phyloP scores from a whole-genome alignment of 257 asterid species.

The Haberlea rhodopensis region DNA sequence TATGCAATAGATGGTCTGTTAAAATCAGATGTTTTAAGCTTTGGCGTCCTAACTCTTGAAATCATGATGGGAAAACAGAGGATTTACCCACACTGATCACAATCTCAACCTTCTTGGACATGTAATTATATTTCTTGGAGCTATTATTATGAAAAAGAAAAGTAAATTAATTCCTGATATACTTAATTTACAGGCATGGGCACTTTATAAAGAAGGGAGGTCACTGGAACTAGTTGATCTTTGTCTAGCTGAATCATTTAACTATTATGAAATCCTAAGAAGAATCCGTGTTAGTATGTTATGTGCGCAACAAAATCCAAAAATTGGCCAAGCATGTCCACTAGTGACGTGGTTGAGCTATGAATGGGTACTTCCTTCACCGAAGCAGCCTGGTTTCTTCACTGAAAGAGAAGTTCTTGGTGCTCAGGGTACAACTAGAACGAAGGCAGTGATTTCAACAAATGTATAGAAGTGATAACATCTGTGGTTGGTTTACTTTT shows the following conservation, averaged over 20 bases:
- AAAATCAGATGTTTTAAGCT: constrained; percentile 40
- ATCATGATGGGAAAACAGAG: constrained; percentile 33
- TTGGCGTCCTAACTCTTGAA: constrained; percentile 33
- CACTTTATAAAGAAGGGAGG: constrained; percentile 27
- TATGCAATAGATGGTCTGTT: constrained; percentile 36
- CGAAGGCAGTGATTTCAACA: constrained; percentile 5
- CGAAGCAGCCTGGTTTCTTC: constrained; percentile 30
- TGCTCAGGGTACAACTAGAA: background rate
- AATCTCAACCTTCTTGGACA: constrained; percentile 42
- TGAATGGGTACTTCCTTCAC: constrained; percentile 9
- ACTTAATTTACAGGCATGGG: constrained; percentile 35
- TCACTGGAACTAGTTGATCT: constrained; percentile 19
- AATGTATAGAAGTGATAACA: too few species aligned
- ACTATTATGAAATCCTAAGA: constrained; percentile 2
- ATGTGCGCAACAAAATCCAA: constrained; percentile 21
- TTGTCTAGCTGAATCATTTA: constrained; percentile 10
- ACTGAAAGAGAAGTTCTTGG: background rate
- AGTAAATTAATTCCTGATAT: too few species aligned
- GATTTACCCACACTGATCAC: constrained; percentile 24
- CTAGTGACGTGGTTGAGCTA: constrained; percentile 14
- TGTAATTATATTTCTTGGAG: too few species aligned
- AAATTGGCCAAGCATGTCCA: constrained; percentile 26
- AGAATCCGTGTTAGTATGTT: constrained; percentile 21
- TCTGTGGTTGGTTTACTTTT: too few species aligned
- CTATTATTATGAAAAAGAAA: too few species aligned